These are phyloP conservation scores for Syzygium syzygioides DNA, from an alignment of 441 rosid species.

Conservation along the genomic window DNA sequence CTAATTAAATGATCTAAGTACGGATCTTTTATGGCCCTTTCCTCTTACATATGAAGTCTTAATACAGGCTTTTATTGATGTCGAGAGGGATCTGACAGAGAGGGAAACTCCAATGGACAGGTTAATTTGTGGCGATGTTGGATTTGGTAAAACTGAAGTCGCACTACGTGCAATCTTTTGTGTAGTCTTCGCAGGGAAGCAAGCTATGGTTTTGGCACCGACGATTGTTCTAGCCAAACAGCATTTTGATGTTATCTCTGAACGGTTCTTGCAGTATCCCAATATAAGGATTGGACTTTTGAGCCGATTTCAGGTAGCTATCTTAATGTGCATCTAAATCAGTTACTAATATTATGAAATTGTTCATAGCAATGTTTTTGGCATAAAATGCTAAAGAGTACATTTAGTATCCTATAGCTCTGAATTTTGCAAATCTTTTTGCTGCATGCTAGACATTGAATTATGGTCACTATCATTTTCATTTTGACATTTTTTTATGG, in stretches of 20 bases:
- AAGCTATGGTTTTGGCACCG: conserved; percentile 97
- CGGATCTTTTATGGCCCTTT: not conserved
- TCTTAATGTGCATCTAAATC: not conserved
- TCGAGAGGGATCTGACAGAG: conserved; percentile 88
- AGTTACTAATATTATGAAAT: not conserved
- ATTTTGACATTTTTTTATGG: not conserved
- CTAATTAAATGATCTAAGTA: not conserved
- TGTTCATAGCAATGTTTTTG: not conserved
- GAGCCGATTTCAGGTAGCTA: conserved; percentile 87
- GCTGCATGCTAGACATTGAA: not conserved
- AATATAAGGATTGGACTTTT: conserved; percentile 72
- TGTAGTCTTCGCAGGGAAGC: conserved; percentile 83
- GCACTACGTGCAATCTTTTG: conserved; percentile 91
- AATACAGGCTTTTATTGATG: conserved; percentile 88
- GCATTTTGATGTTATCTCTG: conserved; percentile 83
- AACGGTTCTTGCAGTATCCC: conserved; percentile 63
- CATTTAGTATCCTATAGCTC: not conserved
- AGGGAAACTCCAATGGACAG: conserved; percentile 97
- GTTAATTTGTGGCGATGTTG: conserved; percentile 94
- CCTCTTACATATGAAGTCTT: conserved; percentile 12
- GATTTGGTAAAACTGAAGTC: conserved; percentile 98
- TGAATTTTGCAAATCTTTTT: conserved; percentile 1
- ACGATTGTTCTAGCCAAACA: conserved; percentile 94
- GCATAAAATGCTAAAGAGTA: not conserved
- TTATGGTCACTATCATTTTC: not conserved